Evolutionary conservation across 2,329 filamentous ascomycete genomes (phyloP).

Genomic region (Penicillium polonicum): DNA sequence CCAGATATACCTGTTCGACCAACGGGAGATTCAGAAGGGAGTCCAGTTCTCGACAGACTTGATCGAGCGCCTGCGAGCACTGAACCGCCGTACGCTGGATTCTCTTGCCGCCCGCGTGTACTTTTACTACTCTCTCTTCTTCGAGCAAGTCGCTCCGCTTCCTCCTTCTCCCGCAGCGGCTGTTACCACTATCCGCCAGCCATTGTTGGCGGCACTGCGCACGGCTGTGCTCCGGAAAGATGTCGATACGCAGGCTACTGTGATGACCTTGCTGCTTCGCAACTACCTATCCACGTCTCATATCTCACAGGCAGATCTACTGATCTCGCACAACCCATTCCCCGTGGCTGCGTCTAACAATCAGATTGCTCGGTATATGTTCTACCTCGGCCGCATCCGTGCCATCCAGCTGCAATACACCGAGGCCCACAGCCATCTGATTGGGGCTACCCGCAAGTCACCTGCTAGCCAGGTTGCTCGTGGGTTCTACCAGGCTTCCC

Average conservation of each 20-base stretch:
- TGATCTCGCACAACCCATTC: conserved; percentile 94
- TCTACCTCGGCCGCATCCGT: conserved; percentile 94
- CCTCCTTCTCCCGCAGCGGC: conserved; percentile 87
- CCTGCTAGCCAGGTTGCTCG: conserved; percentile 84
- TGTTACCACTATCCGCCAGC: conserved; percentile 80
- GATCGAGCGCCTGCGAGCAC: conserved; percentile 77
- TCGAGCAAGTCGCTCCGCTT: conserved; percentile 82
- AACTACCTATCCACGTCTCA: conserved; percentile 96
- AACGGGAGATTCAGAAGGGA: conserved; percentile 75
- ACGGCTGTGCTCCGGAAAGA: conserved; percentile 97
- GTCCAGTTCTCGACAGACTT: conserved; percentile 81
- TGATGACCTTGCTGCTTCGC: conserved; percentile 89
- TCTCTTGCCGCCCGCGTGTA: conserved; percentile 93
- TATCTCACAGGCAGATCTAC: conserved; percentile 91
- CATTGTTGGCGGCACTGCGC: conserved; percentile 80
- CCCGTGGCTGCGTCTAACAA: conserved; percentile 94
- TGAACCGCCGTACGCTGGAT: conserved; percentile 93
- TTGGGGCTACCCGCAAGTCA: conserved; percentile 90
- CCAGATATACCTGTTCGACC: conserved; percentile 86
- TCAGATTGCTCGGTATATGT: conserved; percentile 94
- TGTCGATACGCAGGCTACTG: conserved; percentile 92
- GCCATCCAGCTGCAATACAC: conserved; percentile 97
- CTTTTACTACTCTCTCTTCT: conserved; percentile 96
- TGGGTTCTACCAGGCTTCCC: conserved; percentile 93
- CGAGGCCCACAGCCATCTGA: conserved; percentile 91